A percentile compares a stretch with the other conserved stretches of the same genome.
Conservation (phyloP, 495 filamentous ascomycete genomes). For the Podospora australis region DNA sequence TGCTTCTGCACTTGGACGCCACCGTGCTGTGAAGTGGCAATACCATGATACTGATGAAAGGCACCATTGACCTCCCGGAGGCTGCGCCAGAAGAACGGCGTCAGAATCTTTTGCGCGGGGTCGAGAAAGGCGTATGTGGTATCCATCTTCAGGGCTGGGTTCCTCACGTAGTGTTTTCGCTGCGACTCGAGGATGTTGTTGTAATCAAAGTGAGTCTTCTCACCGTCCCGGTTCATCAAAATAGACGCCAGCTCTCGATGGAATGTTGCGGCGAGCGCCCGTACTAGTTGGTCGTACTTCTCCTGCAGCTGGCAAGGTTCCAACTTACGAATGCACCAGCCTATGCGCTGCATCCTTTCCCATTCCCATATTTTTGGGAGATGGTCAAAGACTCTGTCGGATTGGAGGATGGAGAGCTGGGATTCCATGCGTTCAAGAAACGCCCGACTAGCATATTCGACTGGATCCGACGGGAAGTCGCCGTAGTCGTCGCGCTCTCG, state of each 20-base stretch:
- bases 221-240: no score
- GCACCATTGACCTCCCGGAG: not conserved
- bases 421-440: slow-evolving; percentile 21
- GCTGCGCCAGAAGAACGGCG: slow-evolving; percentile 27
- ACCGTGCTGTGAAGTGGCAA: not conserved
- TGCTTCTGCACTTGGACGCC: not conserved
- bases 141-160: slow-evolving; percentile 1
- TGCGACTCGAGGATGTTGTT: slow-evolving; percentile 18
- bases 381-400: slow-evolving; percentile 13
- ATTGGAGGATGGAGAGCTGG: slow-evolving; percentile 10
- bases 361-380: slow-evolving; percentile 14
- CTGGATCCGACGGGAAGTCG: slow-evolving; percentile 25
- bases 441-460: slow-evolving; percentile 24
- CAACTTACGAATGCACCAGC: not conserved
- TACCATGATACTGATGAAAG: no score
- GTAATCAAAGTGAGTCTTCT: no score
- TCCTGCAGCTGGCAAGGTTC: slow-evolving; percentile 44
- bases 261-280: slow-evolving; percentile 13
- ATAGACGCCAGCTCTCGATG: no score
- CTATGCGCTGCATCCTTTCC: slow-evolving; percentile 7
- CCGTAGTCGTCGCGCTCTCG: slow-evolving; percentile 27
- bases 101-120: slow-evolving; percentile 22
- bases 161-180: slow-evolving; percentile 30
- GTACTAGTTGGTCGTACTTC: slow-evolving; percentile 12
- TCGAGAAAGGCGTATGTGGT: slow-evolving; percentile 18